Evolutionary conservation across 768 basidiomycete genomes (phyloP).

Genomic region (Saitozyma podzolica): DNA sequence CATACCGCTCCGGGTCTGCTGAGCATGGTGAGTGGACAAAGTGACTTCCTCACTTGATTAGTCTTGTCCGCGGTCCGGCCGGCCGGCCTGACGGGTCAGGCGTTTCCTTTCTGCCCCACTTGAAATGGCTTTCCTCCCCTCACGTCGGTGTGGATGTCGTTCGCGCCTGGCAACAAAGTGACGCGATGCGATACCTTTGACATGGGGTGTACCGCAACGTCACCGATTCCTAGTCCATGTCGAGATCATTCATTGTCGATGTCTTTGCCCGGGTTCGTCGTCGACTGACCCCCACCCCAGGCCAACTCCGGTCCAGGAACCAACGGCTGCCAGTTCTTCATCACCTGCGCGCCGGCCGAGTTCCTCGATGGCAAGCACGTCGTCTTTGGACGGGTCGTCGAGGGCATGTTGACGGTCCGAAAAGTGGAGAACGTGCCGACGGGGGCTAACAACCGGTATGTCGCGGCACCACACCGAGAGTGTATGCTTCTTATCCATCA

Average conservation of each 20-base stretch:
- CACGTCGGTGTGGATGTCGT: too few relatives aligned
- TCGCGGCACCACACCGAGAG: neutral
- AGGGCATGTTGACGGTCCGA: slow-evolving; percentile 90
- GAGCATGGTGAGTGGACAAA: slow-evolving; percentile 69
- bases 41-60: neutral
- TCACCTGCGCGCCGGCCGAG: slow-evolving; percentile 90
- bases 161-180: too few relatives aligned
- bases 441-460: slow-evolving; percentile 47
- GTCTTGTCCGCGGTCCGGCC: neutral
- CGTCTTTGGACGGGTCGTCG: slow-evolving; percentile 52
- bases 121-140: too few relatives aligned
- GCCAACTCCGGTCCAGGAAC: slow-evolving; percentile 83
- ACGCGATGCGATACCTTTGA: too few relatives aligned
- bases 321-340: slow-evolving; percentile 98
- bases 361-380: slow-evolving; percentile 73
- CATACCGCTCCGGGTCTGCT: slow-evolving; percentile 82
- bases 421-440: slow-evolving; percentile 97
- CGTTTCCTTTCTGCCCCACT: neutral
- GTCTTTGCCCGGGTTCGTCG: too few relatives aligned
- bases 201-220: too few relatives aligned
- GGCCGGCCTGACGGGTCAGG: slow-evolving; percentile 9
- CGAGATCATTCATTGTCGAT: too few relatives aligned
- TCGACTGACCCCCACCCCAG: slow-evolving; percentile 53
- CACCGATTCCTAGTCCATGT: too few relatives aligned
- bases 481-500: too few relatives aligned